A percentile compares a stretch with the other conserved stretches of the same genome.
These are phyloP conservation scores for Colletotrichum coccodes DNA, from an alignment of 2,329 filamentous ascomycete genomes.

Conservation along the genomic window DNA sequence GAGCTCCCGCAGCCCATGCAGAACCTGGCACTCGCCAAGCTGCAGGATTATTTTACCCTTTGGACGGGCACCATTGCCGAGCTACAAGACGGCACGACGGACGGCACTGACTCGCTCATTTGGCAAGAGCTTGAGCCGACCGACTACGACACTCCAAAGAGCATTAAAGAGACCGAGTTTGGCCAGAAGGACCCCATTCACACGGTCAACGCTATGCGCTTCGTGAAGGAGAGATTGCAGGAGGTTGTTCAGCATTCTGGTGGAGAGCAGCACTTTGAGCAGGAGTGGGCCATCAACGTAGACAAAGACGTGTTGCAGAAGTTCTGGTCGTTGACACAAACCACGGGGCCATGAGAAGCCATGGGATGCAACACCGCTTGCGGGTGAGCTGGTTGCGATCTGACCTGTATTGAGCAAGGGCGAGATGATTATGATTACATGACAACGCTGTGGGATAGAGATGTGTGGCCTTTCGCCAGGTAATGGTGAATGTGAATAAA, in stretches of 20 bases:
- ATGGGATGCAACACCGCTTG: background rate
- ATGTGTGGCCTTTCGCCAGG: background rate
- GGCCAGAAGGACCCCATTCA: constrained; percentile 73
- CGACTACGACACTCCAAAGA: constrained; percentile 68
- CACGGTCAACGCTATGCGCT: constrained; percentile 70
- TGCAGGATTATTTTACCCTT: constrained; percentile 80
- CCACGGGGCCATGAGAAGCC: background rate
- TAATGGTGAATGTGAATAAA: constrained; percentile 2
- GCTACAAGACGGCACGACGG: constrained; percentile 68
- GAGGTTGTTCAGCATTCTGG: constrained; percentile 68
- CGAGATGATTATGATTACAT: constrained; percentile 26
- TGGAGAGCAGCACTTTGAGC: constrained; percentile 73
- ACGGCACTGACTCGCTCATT: constrained; percentile 63
- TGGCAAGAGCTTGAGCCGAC: constrained; percentile 52
- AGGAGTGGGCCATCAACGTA: constrained; percentile 78
- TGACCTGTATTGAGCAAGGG: background rate
- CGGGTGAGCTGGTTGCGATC: background rate
- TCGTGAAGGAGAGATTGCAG: constrained; percentile 71
- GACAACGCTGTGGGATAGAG: constrained; percentile 15
- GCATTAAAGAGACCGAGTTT: constrained; percentile 62
- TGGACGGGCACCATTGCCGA: constrained; percentile 79
- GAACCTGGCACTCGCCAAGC: constrained; percentile 65
- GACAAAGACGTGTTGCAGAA: constrained; percentile 75
- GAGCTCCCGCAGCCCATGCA: constrained; percentile 69
- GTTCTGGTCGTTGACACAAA: constrained; percentile 53